phyloP scores from a whole-genome alignment of 208 protist species.

The Leishmania tarentolae region DNA sequence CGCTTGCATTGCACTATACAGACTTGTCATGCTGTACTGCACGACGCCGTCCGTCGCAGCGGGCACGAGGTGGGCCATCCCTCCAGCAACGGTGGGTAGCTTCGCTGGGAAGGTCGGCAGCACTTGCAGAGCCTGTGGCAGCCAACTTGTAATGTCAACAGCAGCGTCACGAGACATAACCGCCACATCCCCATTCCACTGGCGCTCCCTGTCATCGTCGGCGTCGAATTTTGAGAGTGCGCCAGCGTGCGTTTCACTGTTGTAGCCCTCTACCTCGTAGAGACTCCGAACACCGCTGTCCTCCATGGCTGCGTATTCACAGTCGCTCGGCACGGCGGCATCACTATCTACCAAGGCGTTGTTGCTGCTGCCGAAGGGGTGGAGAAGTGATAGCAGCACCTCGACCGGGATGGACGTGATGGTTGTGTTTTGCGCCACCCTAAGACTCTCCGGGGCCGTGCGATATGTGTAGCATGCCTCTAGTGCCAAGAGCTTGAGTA shows the following conservation, averaged over 20 bases:
- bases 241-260: background rate
- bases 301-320: background rate
- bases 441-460: constrained; percentile 39
- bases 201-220: background rate
- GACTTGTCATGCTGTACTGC: constrained; percentile 69
- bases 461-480: constrained; percentile 62
- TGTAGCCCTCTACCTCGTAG: constrained; percentile 1
- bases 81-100: constrained; percentile 34
- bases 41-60: constrained; percentile 53
- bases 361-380: constrained; percentile 16
- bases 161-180: constrained; percentile 25
- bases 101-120: constrained; percentile 64
- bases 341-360: background rate
- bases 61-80: constrained; percentile 53
- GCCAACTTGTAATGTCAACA: constrained; percentile 67
- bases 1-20: constrained; percentile 60
- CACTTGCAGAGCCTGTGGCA: constrained; percentile 47
- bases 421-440: constrained; percentile 27
- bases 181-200: constrained; percentile 4
- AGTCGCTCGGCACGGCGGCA: background rate
- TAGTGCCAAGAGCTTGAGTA: constrained; percentile 80
- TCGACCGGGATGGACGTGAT: constrained; percentile 44
- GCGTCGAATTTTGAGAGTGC: background rate
- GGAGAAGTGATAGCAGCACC: constrained; percentile 54
- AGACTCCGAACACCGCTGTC: background rate